Evolutionary conservation across 495 filamentous ascomycete species (phyloP), one percentile per base, ranked within the genome.

Genomic region (Penicillium coprophilum): DNA sequence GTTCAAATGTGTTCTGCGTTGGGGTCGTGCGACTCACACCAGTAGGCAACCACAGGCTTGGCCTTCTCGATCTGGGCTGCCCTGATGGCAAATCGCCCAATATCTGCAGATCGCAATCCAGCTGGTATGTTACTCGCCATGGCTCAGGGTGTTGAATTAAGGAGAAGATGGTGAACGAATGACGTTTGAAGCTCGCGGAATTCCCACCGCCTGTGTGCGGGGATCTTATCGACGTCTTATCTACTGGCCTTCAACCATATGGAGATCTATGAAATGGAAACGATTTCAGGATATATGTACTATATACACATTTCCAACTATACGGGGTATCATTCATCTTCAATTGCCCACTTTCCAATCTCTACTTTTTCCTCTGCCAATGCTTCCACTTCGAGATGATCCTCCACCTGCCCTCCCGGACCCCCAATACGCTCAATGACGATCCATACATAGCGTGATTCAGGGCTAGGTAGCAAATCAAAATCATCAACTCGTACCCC

Each of bases 1-100:
- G 44, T 28, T 30, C 27, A 41, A 30, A 49, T 49, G 40, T 48
- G 13, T 39, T 27, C 0, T 31, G 38, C 55, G 60, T 47, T 47
- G 65, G 43, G 58, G 58, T 40, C 23, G 10, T 28, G 49, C 46
- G 24, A 81, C 88, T 72, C 80, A 96, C 93, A 96, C 89, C 92
- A 97, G 69, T 97, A 97, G 34, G 92, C 80, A 46, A 97, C 82
- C 55, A 92, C 86, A 12, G 94, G 92, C 74, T 92, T 92, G 44
- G 83, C 82, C 44, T 78, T 82, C 67, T 93, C 91, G 27, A 99
- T 80, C 72, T 97, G 94, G 34, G 85, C 80, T 17, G 91, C 93
- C 52, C 95, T 84, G 17, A 84, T 71, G 48, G 91, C 87, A 68
- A 92, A 97, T 15, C 87, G 84, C 55, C 82, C 84, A 61, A 96